Conservation (phyloP, 2,329 filamentous ascomycete genomes). For the Aspergillus novoparasiticus region DNA sequence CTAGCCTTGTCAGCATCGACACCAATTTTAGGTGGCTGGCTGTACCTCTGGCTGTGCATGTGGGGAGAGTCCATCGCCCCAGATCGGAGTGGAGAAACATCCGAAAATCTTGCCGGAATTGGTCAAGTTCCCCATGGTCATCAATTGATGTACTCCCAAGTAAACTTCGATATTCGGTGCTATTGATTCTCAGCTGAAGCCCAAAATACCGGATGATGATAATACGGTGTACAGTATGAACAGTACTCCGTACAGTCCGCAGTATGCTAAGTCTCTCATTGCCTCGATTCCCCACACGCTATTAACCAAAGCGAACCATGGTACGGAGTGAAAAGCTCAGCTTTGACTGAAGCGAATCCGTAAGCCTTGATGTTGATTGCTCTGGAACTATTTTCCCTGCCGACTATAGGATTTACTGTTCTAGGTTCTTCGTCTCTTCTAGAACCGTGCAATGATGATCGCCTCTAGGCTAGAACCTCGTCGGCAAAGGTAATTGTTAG, state of each 20-base stretch:
- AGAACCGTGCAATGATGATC: no score
- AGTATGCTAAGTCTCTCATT: background rate
- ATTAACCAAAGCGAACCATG: background rate
- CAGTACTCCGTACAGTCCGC: background rate
- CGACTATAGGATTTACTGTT: no score
- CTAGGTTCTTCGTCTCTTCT: no score
- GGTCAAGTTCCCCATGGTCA: background rate
- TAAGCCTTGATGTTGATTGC: no score
- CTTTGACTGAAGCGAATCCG: no score
- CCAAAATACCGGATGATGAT: background rate
- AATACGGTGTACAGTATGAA: background rate
- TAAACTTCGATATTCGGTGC: background rate
- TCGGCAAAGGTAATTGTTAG: no score
- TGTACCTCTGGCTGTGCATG: background rate
- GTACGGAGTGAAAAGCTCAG: no score
- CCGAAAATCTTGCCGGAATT: background rate
- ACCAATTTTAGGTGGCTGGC: background rate
- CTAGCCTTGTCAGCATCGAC: background rate
- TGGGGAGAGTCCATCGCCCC: conserved; percentile 1
- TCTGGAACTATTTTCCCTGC: no score
- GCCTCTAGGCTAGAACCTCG: no score
- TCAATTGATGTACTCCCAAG: background rate
- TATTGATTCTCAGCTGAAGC: background rate
- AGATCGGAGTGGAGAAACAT: conserved; percentile 5
- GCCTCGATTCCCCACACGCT: background rate